Evolutionary conservation across 176 grass and related monocot genomes (phyloP), one percentile per base, ranked within the genome.

Genomic region (Alloteropsis semialata): DNA sequence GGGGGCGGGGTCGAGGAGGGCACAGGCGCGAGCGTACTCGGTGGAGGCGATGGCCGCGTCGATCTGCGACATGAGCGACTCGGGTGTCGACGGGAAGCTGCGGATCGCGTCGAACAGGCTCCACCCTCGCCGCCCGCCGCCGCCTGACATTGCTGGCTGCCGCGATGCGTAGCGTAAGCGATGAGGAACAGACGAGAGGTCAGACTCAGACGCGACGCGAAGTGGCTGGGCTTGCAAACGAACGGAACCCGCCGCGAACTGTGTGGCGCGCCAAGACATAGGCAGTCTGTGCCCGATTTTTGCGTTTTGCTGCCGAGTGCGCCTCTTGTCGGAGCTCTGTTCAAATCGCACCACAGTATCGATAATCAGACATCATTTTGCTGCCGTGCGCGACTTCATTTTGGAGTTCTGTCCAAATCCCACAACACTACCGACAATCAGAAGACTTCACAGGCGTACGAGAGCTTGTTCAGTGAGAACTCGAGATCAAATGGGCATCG

Each of bases 31-130:
- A 54, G 92, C 48, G 86, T 93, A 95, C 91, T 98, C 92, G 41
- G 83, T 75, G 82, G 92, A 84, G 54, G 91, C 88, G 85, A 98
- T 96, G 29, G 96, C 93, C 49, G 93, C 87, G 85, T 96, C 96
- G 96, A 98, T 92, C 80, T 98, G 91, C 21, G 91, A 85, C 96
- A 98, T 92, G 39, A 98, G 87, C 10, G 96, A 69, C 49, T 98
- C 96, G 0, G 93, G 91, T 6, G 87, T 87, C 16, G 96, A 85
- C 12, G 92, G 89, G 83, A 95, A 93, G 89, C 87, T 87, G 18
- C 91, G 87, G 78, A 97, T 91, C 85, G 79, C 85, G 83, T 98
- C 96, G 82, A 98, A 93, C 34, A 89, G 89, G 96, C 89, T 98
- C 96, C 96, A 96, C 6, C 84, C 87, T 48, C 50, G 51, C 41